Conservation (phyloP, 345 rosid species). For the Euphorbia tirucalli region DNA sequence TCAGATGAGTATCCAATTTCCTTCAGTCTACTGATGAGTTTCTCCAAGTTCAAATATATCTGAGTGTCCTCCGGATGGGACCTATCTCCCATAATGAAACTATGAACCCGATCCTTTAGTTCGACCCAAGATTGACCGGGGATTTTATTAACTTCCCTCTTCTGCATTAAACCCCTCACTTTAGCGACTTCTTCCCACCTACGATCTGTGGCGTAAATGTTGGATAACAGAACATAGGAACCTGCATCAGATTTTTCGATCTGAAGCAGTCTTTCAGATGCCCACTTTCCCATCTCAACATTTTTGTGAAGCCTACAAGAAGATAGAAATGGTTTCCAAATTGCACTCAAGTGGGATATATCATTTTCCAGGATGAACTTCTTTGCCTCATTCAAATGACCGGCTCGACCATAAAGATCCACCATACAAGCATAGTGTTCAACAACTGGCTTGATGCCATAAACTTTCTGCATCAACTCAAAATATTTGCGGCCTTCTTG, state of each 20-base stretch:
- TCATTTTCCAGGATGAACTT: conserved; percentile 41
- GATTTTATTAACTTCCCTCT: conserved; percentile 35
- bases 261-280: conserved; percentile 31
- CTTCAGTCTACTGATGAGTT: conserved; percentile 31
- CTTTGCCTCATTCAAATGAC: conserved; percentile 40
- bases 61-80: conserved; percentile 27
- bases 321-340: conserved; percentile 51
- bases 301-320: conserved; percentile 49
- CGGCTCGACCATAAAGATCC: conserved; percentile 55
- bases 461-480: conserved; percentile 40
- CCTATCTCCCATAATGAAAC: conserved; percentile 39
- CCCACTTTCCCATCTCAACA: conserved; percentile 42
- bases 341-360: conserved; percentile 31
- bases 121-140: conserved; percentile 61
- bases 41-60: conserved; percentile 33
- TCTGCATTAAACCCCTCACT: conserved; percentile 39
- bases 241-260: conserved; percentile 40
- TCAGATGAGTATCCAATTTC: conserved; percentile 38
- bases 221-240: conserved; percentile 44
- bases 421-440: conserved; percentile 61
- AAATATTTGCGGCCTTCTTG: conserved; percentile 46
- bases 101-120: conserved; percentile 34
- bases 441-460: conserved; percentile 39
- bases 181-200: conserved; percentile 45
- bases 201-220: conserved; percentile 33